These are phyloP conservation scores for Fusarium miscanthi DNA, from an alignment of 2,329 filamentous ascomycete genomes.

Conservation along the genomic window DNA sequence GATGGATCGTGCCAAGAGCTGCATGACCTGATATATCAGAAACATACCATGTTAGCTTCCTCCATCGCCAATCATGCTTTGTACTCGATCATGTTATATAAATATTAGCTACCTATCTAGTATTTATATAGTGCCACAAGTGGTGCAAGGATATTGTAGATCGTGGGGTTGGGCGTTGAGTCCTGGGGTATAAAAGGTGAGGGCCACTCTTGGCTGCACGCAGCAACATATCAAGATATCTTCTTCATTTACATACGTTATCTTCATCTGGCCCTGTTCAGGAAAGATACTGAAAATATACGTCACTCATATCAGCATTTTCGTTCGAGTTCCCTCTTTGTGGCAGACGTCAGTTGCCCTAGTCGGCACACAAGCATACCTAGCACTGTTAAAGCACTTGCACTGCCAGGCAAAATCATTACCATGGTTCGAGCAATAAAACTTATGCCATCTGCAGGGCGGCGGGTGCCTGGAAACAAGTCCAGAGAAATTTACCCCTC, in stretches of 20 bases:
- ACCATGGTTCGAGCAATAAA: constrained; percentile 4
- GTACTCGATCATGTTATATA: neutral
- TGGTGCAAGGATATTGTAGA: constrained; percentile 13
- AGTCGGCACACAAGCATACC: neutral
- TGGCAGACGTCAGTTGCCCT: neutral
- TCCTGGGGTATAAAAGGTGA: constrained; percentile 17
- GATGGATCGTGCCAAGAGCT: constrained; percentile 32
- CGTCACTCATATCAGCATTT: neutral
- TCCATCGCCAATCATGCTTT: neutral
- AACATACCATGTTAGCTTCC: constrained; percentile 4
- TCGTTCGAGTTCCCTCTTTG: neutral
- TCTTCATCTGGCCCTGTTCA: too few species aligned
- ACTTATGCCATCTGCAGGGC: neutral
- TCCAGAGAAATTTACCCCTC: neutral
- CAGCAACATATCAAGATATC: neutral
- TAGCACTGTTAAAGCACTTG: neutral
- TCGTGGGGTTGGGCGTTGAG: neutral
- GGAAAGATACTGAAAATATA: too few species aligned
- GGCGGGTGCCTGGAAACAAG: neutral
- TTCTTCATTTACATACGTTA: neutral
- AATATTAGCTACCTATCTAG: neutral
- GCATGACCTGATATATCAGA: constrained; percentile 25
- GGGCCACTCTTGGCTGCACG: neutral
- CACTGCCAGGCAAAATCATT: neutral
- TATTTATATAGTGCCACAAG: neutral